Percentiles rank a stretch among this genome's conserved stretches.
Evolutionary conservation across 306 rosid genomes (phyloP).

Genomic region (Casuarina glauca): DNA sequence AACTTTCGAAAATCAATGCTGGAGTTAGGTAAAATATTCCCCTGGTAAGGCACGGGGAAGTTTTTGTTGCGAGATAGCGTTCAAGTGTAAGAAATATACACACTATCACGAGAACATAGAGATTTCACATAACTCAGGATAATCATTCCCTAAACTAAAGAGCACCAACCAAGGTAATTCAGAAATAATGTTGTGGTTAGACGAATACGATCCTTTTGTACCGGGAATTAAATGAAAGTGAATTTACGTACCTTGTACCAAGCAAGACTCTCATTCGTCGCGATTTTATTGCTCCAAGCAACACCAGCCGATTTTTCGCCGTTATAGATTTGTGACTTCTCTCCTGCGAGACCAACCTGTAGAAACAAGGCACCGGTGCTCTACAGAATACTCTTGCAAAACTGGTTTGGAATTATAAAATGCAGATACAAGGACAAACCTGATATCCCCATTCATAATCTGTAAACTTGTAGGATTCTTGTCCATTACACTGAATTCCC

Average conservation of each 20-base stretch:
- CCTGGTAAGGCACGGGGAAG: no score
- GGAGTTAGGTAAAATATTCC: no score
- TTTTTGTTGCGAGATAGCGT: no score
- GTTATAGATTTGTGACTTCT: constrained; percentile 42
- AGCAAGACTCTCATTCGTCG: constrained; percentile 36
- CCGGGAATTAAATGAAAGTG: background rate
- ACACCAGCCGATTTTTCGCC: constrained; percentile 34
- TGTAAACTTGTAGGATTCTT: constrained; percentile 46
- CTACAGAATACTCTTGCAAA: background rate
- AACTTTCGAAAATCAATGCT: no score
- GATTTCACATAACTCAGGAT: no score
- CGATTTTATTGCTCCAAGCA: constrained; percentile 43
- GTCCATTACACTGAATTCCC: constrained; percentile 44
- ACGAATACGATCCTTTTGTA: no score
- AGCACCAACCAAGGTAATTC: no score
- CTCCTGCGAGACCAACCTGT: constrained; percentile 65
- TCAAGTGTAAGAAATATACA: no score
- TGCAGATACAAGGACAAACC: constrained; percentile 23
- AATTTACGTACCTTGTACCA: constrained; percentile 61
- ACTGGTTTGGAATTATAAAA: background rate
- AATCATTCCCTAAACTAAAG: no score
- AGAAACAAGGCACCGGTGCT: background rate
- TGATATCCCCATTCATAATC: constrained; percentile 66
- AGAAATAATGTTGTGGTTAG: no score
- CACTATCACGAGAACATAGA: no score